Conservation (phyloP, 2,329 filamentous ascomycete genomes). For the Pestalotiopsis sp. region DNA sequence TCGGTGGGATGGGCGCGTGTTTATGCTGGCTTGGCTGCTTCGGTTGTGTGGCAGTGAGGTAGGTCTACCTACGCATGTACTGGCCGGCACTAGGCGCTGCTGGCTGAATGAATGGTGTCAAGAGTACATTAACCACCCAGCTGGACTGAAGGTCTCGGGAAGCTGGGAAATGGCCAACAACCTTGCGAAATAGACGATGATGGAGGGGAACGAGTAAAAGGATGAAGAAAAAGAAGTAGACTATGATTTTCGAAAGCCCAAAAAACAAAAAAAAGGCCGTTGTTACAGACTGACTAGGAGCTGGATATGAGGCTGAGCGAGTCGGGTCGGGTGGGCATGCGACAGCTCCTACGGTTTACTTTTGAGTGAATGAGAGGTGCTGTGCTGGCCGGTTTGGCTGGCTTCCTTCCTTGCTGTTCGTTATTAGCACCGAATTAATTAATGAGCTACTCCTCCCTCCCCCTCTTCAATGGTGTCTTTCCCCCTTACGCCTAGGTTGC, state of each 20-base stretch:
- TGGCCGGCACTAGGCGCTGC: not conserved
- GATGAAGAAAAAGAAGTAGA: not conserved
- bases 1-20: not conserved
- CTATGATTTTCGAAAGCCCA: not conserved
- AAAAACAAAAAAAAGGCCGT: not conserved
- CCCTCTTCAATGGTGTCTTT: not conserved
- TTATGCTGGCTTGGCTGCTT: not conserved
- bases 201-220: not conserved
- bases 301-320: slow-evolving; percentile 8
- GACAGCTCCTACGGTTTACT: not conserved
- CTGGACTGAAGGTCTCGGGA: not conserved
- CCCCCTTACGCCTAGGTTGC: not conserved
- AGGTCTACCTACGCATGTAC: not conserved
- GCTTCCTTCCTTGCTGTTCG: not conserved
- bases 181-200: not conserved
- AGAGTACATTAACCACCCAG: not conserved
- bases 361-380: not conserved
- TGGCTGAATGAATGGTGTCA: not conserved
- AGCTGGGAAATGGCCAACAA: not conserved
- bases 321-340: not conserved
- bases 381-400: not conserved
- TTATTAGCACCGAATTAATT: not conserved
- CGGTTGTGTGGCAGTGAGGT: not conserved
- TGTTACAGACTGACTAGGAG: not conserved
- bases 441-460: not conserved